phyloP scores from a whole-genome alignment of 495 filamentous ascomycete species.

The Pseudevernia furfuracea region DNA sequence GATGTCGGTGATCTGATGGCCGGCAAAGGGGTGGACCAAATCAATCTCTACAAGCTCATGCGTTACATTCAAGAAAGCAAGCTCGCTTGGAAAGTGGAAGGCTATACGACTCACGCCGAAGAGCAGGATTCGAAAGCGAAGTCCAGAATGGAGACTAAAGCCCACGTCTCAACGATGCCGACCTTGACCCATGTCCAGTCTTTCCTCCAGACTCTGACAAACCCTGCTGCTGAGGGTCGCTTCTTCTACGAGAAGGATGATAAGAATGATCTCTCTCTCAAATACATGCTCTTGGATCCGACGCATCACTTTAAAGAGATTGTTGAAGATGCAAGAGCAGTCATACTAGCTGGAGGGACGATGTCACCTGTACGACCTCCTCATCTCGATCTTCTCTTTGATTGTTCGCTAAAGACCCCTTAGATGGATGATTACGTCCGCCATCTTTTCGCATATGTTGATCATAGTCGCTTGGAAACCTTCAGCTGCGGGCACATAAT shows the following conservation, averaged over 20 bases:
- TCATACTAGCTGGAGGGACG: conserved; percentile 88
- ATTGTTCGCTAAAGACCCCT: conserved; percentile 13
- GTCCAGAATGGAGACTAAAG: conserved; percentile 20
- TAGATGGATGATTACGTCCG: conserved; percentile 78
- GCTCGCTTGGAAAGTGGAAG: conserved; percentile 87
- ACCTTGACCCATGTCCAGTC: conserved; percentile 76
- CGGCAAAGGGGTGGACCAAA: conserved; percentile 86
- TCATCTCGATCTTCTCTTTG: not conserved
- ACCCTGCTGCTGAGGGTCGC: conserved; percentile 78
- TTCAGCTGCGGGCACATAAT: conserved; percentile 95
- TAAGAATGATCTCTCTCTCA: conserved; percentile 53
- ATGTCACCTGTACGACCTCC: conserved; percentile 69
- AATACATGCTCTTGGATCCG: conserved; percentile 90
- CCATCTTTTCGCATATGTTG: conserved; percentile 74
- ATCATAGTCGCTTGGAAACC: conserved; percentile 57
- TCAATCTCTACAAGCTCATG: conserved; percentile 84
- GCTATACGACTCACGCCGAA: conserved; percentile 60
- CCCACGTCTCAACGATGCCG: conserved; percentile 46
- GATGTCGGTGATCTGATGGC: conserved; percentile 61
- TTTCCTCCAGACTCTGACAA: conserved; percentile 77
- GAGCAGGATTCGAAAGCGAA: conserved; percentile 32
- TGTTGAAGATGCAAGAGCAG: conserved; percentile 75
- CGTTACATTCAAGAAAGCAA: conserved; percentile 87
- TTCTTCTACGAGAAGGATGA: conserved; percentile 66
- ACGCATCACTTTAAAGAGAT: conserved; percentile 85